phyloP scores from a whole-genome alignment of 2,329 filamentous ascomycete species.

The Claviceps sp. region DNA sequence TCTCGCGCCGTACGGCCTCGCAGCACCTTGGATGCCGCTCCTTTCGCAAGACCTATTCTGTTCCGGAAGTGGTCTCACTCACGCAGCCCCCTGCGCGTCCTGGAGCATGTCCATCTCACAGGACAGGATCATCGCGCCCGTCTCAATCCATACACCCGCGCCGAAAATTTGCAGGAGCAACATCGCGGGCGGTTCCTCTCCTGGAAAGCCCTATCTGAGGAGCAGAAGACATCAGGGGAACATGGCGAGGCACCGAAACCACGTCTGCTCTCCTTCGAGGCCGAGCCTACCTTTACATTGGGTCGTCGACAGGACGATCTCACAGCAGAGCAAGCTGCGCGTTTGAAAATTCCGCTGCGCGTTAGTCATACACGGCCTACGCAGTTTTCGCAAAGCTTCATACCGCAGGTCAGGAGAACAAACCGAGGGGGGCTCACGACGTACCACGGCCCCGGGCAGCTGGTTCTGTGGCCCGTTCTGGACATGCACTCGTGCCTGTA shows the following conservation, averaged over 20 bases:
- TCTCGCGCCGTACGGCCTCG: neutral
- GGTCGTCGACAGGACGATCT: slow-evolving; percentile 62
- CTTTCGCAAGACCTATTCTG: neutral
- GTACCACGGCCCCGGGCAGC: slow-evolving; percentile 87
- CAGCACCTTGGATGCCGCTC: neutral
- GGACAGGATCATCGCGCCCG: slow-evolving; percentile 9
- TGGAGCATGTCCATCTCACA: slow-evolving; percentile 19
- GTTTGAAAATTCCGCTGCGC: slow-evolving; percentile 28
- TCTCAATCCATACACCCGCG: slow-evolving; percentile 19
- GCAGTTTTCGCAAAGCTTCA: slow-evolving; percentile 18
- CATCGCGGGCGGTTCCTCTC: slow-evolving; percentile 20
- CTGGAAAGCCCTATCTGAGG: slow-evolving; percentile 19
- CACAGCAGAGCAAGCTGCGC: slow-evolving; percentile 27
- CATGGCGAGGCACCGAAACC: slow-evolving; percentile 32
- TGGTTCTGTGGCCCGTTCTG: slow-evolving; percentile 86
- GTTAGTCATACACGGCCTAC: slow-evolving; percentile 13
- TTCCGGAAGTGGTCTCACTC: neutral
- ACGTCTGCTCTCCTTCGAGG: slow-evolving; percentile 69
- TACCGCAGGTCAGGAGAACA: slow-evolving; percentile 53
- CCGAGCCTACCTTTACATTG: slow-evolving; percentile 74
- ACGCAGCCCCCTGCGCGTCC: slow-evolving; percentile 7
- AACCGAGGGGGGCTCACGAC: slow-evolving; percentile 84
- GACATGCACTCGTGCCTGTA: slow-evolving; percentile 53
- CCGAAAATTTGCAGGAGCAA: slow-evolving; percentile 19
- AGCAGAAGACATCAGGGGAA: slow-evolving; percentile 7